Evolutionary conservation across 495 filamentous ascomycete species (phyloP), one percentile per base, ranked within the genome.

Genomic region (Elaphomyces granulatus): DNA sequence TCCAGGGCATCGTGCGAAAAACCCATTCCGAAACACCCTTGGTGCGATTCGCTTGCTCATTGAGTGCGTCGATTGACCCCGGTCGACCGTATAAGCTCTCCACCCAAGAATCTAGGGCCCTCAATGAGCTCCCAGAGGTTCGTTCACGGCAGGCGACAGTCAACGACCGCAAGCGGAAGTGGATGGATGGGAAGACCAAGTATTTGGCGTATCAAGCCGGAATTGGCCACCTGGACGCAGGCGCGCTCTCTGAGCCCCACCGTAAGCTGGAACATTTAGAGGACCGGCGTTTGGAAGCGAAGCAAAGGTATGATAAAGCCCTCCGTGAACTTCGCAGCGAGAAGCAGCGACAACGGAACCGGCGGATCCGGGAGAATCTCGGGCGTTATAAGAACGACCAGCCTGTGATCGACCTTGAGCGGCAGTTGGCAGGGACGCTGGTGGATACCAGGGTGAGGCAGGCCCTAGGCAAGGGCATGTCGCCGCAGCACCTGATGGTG

Each of bases 331-430:
- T 52, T 19, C 34, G 45, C 8, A 56, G 51, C 44, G 43, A 59
- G 40, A 51, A 46, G 38, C 40, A 49, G 18, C 30, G 47, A 16
- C 44, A 59, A 43, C 12, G 15, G 23, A 41, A 54, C 20, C 43
- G 34, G 3, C 38, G 45, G 15, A 43, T 59, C 17, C 40, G 43
- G 41, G 45, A 56, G 33, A 54, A 56, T 31, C 38, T 56, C 15
- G 44, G 49, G 34, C 37, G 36, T 30, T 58, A 58, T 39, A 56
- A 56, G 33, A 56, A 56, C 17, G 39, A 60, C 23, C 41, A 61
- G 43, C 50, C 43, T 20, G 50, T 61, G 31, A 58, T 58, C 34
- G 45, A 61, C 37, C 49, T 40, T 15, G 36, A 59, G 34, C 33
- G 42, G 42, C 35, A 61, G 41, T 45, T 59, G 7, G 38, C 53